phyloP scores from a whole-genome alignment of 352 stramenopile genomes.

The Phytophthora crassamura region DNA sequence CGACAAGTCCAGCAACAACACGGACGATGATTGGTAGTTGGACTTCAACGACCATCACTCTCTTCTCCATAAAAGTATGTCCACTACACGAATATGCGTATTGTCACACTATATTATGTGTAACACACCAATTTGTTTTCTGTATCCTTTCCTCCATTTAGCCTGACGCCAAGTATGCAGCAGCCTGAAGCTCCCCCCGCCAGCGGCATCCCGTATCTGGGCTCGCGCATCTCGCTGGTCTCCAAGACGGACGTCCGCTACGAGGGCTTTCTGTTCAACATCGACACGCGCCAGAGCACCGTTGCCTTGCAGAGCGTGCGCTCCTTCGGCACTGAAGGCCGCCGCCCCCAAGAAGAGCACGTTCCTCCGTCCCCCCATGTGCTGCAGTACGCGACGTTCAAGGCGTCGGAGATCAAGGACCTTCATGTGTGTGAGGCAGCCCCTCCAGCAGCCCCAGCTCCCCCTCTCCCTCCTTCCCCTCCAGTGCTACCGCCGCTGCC shows the following conservation, averaged over 20 bases:
- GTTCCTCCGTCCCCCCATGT: slow-evolving; percentile 79
- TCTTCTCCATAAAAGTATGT: neutral
- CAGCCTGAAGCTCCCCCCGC: slow-evolving; percentile 31
- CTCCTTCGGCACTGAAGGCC: slow-evolving; percentile 85
- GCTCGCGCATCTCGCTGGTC: slow-evolving; percentile 83
- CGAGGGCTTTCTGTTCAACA: slow-evolving; percentile 88
- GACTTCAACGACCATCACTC: slow-evolving; percentile 23
- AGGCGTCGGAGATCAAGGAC: slow-evolving; percentile 87
- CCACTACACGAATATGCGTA: neutral
- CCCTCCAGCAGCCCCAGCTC: slow-evolving; percentile 25
- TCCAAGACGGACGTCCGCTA: slow-evolving; percentile 91
- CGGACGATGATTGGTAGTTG: slow-evolving; percentile 35
- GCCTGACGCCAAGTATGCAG: slow-evolving; percentile 23
- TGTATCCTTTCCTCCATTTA: slow-evolving; percentile 1
- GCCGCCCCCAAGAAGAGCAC: slow-evolving; percentile 73
- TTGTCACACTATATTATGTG: neutral
- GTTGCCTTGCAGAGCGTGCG: slow-evolving; percentile 83
- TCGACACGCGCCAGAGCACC: slow-evolving; percentile 85
- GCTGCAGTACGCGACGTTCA: slow-evolving; percentile 84
- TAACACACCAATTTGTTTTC: neutral
- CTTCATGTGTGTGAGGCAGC: slow-evolving; percentile 85
- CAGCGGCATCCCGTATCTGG: slow-evolving; percentile 81
- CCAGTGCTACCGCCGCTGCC: slow-evolving; percentile 35
- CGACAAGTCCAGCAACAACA: slow-evolving; percentile 20
- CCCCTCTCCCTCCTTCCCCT: slow-evolving; percentile 14